Percentiles rank a stretch among this genome's conserved stretches.
phyloP scores from a whole-genome alignment of 495 filamentous ascomycete species.

The Lepraria neglecta region DNA sequence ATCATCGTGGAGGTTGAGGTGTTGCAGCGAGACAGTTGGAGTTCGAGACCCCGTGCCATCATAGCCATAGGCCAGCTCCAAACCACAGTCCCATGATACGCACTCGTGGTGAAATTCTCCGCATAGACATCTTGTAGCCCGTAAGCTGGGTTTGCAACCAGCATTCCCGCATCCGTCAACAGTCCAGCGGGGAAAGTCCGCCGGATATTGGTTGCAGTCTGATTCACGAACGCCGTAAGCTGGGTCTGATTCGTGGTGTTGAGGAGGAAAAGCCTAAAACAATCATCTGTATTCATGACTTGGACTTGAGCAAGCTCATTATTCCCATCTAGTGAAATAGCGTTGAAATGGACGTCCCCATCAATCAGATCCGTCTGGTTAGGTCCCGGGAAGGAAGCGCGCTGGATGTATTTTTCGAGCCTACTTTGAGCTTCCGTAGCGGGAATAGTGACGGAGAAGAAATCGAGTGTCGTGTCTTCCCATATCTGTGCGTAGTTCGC shows the following conservation, averaged over 20 bases:
- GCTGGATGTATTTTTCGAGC: neutral
- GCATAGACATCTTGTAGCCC: constrained; percentile 30
- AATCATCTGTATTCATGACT: neutral
- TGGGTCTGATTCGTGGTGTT: neutral
- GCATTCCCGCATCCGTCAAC: neutral
- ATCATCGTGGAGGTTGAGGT: neutral
- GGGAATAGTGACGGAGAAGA: constrained; percentile 50
- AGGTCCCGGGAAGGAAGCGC: neutral
- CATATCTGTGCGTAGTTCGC: constrained; percentile 51
- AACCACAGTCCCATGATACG: constrained; percentile 61
- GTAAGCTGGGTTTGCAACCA: neutral
- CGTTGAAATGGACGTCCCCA: neutral
- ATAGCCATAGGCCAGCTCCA: constrained; percentile 62
- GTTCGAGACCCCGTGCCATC: constrained; percentile 54
- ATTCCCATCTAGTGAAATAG: neutral
- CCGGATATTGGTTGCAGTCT: neutral
- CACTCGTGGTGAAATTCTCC: constrained; percentile 48
- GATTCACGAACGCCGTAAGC: neutral
- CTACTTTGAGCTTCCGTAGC: constrained; percentile 33
- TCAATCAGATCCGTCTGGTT: neutral
- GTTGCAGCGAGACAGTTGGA: constrained; percentile 43
- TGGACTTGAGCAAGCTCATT: neutral
- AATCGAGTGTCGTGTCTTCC: constrained; percentile 55
- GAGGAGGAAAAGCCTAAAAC: neutral
- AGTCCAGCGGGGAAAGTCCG: neutral